Conservation (phyloP, 768 basidiomycete species). For the Boletus sensibilis region DNA sequence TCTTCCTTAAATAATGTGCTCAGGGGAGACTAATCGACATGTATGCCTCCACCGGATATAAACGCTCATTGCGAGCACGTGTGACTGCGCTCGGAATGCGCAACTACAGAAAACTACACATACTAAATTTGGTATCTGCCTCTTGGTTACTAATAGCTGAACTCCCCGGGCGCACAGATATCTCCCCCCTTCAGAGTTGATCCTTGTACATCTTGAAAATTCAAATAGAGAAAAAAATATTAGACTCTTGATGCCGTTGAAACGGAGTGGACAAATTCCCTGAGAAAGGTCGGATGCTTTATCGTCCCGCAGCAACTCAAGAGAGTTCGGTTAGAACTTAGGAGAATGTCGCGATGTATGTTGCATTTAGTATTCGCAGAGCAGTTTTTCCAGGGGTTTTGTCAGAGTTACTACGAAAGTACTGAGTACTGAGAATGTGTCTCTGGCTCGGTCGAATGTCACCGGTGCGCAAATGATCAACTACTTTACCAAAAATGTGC, state of each 20-base stretch:
- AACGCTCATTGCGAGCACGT: not conserved
- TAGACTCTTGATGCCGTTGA: not conserved
- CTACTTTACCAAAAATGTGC: conserved; percentile 32
- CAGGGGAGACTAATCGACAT: not conserved
- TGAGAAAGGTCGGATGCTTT: not conserved
- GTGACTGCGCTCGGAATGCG: no score
- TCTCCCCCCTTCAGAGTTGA: not conserved
- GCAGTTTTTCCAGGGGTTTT: not conserved
- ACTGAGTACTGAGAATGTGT: no score
- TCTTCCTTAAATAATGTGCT: not conserved
- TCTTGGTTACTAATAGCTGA: not conserved
- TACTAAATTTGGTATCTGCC: conserved; percentile 28
- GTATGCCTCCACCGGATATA: not conserved
- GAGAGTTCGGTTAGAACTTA: not conserved
- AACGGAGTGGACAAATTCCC: not conserved
- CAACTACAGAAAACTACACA: conserved; percentile 19
- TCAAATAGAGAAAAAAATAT: not conserved
- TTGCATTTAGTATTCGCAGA: not conserved
- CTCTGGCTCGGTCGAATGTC: conserved; percentile 12
- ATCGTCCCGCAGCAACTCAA: not conserved
- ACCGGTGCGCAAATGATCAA: conserved; percentile 30
- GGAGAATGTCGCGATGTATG: not conserved
- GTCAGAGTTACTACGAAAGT: not conserved
- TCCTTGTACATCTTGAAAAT: not conserved
- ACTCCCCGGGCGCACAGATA: not conserved